Conservation (phyloP, 192 early-diverging fungal species). For the Coemansia sp. region DNA sequence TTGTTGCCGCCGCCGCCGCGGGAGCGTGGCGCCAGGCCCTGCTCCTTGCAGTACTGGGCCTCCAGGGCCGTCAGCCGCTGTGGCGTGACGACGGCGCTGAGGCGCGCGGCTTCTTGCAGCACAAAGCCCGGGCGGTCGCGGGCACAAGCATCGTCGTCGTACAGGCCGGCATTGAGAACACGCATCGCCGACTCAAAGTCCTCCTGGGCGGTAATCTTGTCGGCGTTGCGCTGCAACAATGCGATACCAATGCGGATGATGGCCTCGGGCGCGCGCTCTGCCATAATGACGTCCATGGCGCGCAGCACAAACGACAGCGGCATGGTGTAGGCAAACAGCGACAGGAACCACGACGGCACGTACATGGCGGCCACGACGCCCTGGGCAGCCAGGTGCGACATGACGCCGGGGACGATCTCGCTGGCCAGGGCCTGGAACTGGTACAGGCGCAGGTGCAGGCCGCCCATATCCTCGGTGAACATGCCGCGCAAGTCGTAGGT, state of each 20-base stretch:
- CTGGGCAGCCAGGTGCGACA: constrained; percentile 66
- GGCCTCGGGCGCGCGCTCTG: constrained; percentile 85
- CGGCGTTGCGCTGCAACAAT: constrained; percentile 75
- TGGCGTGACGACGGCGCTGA: constrained; percentile 62
- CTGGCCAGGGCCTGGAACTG: constrained; percentile 77
- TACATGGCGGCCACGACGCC: constrained; percentile 83
- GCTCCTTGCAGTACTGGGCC: constrained; percentile 24
- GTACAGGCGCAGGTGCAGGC: constrained; percentile 81
- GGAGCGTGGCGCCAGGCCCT: constrained; percentile 6
- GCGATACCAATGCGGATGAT: constrained; percentile 85
- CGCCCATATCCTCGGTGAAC: constrained; percentile 92
- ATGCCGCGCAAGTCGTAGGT: constrained; percentile 86
- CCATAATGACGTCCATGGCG: constrained; percentile 87
- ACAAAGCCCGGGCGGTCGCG: constrained; percentile 50
- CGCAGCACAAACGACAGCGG: constrained; percentile 84
- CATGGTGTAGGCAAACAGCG: constrained; percentile 94
- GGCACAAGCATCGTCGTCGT: constrained; percentile 60
- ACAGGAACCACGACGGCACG: constrained; percentile 96
- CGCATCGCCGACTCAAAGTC: constrained; percentile 79
- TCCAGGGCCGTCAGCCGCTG: constrained; percentile 65
- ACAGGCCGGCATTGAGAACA: constrained; percentile 79
- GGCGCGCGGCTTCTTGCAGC: constrained; percentile 70
- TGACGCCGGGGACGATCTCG: constrained; percentile 69
- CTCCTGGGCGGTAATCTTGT: constrained; percentile 61
- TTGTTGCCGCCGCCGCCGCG: not conserved